Evolutionary conservation across 2,329 filamentous ascomycete genomes (phyloP).

Genomic region (Calonectria hawksworthii): DNA sequence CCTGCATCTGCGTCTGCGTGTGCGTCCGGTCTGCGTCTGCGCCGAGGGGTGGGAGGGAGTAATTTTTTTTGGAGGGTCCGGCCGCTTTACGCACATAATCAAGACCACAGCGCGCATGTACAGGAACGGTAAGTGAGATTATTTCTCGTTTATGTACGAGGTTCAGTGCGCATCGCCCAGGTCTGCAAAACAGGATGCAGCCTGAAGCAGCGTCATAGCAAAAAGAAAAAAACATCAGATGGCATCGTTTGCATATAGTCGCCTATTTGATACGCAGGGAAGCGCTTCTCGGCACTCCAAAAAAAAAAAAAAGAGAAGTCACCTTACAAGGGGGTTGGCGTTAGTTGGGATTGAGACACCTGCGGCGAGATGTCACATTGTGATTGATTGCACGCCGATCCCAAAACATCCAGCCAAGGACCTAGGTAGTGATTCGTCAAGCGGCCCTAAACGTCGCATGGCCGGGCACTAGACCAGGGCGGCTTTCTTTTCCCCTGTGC

Average conservation of each 20-base stretch:
- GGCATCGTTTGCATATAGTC: neutral
- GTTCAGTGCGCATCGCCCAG: neutral
- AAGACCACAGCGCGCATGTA: neutral
- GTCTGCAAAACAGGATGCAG: constrained; percentile 10
- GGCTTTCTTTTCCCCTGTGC: constrained; percentile 15
- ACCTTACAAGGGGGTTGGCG: constrained; percentile 6
- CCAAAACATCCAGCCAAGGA: constrained; percentile 30
- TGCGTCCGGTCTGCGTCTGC: neutral
- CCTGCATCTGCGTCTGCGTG: constrained; percentile 1
- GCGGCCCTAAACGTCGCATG: neutral
- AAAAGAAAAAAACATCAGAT: constrained; percentile 6
- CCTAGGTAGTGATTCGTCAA: constrained; percentile 3
- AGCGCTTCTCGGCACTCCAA: neutral
- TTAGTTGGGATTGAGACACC: constrained; percentile 4
- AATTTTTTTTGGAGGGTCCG: neutral
- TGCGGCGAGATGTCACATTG: constrained; percentile 12
- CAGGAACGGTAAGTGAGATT: neutral
- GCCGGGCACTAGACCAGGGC: constrained; percentile 15
- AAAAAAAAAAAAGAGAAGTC: constrained; percentile 1
- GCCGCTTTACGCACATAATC: constrained; percentile 6
- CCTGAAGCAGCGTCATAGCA: constrained; percentile 1
- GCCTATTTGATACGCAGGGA: neutral
- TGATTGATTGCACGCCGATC: constrained; percentile 35
- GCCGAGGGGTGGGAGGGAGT: neutral
- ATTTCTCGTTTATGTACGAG: neutral